These are phyloP conservation scores for Starmerella floricola DNA, from an alignment of 805 yeast genomes.

Conservation along the genomic window DNA sequence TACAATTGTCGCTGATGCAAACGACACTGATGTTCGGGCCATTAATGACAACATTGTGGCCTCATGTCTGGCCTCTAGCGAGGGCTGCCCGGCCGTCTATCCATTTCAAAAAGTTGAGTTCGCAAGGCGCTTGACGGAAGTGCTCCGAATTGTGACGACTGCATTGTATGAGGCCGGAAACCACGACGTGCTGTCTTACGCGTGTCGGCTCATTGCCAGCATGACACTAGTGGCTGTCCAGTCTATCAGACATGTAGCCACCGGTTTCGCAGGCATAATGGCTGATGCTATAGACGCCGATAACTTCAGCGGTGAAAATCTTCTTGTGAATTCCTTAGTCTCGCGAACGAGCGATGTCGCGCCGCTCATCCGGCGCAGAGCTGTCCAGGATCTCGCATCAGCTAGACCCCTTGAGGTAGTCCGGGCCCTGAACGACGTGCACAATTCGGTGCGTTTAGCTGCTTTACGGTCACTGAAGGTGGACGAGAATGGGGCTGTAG, in stretches of 20 bases:
- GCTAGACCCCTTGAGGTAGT: neutral
- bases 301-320: neutral
- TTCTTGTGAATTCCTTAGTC: neutral
- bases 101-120: conserved; percentile 9
- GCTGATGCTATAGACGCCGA: neutral
- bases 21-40: neutral
- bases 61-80: conserved; percentile 3
- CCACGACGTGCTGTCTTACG: conserved; percentile 1
- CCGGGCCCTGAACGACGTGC: conserved; percentile 14
- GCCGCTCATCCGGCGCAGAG: conserved; percentile 9
- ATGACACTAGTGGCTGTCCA: conserved; percentile 12
- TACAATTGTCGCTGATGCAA: conserved; percentile 2
- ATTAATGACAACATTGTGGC: conserved; percentile 6
- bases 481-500: neutral
- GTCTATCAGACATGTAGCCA: conserved; percentile 17
- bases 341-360: conserved; percentile 11
- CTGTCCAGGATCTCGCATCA: conserved; percentile 1
- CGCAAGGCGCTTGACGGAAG: conserved; percentile 5
- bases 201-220: conserved; percentile 3
- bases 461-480: conserved; percentile 5
- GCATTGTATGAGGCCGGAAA: conserved; percentile 10
- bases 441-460: conserved; percentile 15
- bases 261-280: neutral
- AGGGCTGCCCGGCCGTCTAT: conserved; percentile 13
- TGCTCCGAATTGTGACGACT: conserved; percentile 2